Percentiles rank a stretch among this genome's conserved stretches.
Evolutionary conservation across 164 flowering plant genomes (phyloP).

Genomic region (Piper longum): DNA sequence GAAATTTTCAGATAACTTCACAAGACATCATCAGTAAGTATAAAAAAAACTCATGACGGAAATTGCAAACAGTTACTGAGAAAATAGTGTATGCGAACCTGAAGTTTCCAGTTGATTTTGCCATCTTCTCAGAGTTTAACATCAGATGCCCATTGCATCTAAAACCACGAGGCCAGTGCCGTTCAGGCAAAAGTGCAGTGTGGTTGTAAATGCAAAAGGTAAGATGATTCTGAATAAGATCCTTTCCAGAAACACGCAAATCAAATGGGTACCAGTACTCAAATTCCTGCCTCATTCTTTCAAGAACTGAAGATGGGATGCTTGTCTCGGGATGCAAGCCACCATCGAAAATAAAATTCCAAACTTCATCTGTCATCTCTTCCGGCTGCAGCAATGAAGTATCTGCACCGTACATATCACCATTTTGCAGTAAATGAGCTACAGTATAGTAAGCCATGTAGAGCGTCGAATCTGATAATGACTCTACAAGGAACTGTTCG

Average conservation of each 20-base stretch:
- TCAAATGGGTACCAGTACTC: conserved; percentile 95
- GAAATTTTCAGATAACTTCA: too few species aligned
- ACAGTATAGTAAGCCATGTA: conserved; percentile 91
- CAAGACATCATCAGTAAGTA: too few species aligned
- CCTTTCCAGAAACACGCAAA: conserved; percentile 84
- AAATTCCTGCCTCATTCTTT: conserved; percentile 84
- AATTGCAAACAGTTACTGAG: neutral
- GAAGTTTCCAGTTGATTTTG: conserved; percentile 95
- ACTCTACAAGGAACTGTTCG: conserved; percentile 72
- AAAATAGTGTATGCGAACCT: conserved; percentile 21
- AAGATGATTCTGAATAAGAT: conserved; percentile 85
- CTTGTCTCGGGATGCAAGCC: conserved; percentile 43
- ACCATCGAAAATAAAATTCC: conserved; percentile 62
- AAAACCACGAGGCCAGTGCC: conserved; percentile 74
- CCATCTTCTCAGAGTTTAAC: conserved; percentile 91
- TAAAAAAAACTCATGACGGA: neutral
- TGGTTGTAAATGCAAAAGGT: conserved; percentile 83
- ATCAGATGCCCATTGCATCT: conserved; percentile 87
- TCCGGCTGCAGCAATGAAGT: conserved; percentile 60
- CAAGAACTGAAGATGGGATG: conserved; percentile 34
- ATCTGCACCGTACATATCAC: conserved; percentile 18
- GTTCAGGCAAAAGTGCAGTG: conserved; percentile 51
- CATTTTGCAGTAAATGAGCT: conserved; percentile 59
- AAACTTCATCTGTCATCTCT: conserved; percentile 79
- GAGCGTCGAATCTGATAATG: conserved; percentile 81